Conservation (phyloP, 345 rosid species). For the Acer saccharum region DNA sequence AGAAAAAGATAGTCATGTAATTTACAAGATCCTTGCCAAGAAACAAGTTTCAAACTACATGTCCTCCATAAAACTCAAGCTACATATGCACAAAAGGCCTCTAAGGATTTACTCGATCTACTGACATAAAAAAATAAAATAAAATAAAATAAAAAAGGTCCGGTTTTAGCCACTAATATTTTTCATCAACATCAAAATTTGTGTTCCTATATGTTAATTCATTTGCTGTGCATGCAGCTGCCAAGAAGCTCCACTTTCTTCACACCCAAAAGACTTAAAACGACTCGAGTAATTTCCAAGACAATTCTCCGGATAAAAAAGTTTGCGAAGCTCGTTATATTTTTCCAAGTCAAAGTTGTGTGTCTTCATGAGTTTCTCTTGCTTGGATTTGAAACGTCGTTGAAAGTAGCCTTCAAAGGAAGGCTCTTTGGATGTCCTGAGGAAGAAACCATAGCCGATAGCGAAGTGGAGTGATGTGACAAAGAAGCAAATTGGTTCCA, state of each 20-base stretch:
- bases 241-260: neutral
- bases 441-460: constrained; percentile 65
- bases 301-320: constrained; percentile 31
- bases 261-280: neutral
- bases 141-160: neutral
- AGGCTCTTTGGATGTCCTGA: constrained; percentile 77
- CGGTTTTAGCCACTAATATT: neutral
- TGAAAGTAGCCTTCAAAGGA: constrained; percentile 71
- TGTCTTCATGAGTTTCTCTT: constrained; percentile 52
- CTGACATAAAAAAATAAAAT: neutral
- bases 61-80: too few relatives aligned
- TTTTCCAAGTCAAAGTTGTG: constrained; percentile 44
- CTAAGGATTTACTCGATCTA: neutral
- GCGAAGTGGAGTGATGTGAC: constrained; percentile 61
- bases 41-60: too few relatives aligned
- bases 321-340: constrained; percentile 46
- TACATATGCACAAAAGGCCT: neutral
- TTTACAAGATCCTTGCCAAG: too few relatives aligned
- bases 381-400: constrained; percentile 63
- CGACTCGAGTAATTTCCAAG: too few relatives aligned
- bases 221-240: neutral
- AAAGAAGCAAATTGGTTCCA: constrained; percentile 97
- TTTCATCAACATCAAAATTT: constrained; percentile 1
- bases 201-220: neutral
- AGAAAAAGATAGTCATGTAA: too few relatives aligned